Evolutionary conservation across 116 monocot genomes (phyloP).

Genomic region (Cymodocea nodosa): DNA sequence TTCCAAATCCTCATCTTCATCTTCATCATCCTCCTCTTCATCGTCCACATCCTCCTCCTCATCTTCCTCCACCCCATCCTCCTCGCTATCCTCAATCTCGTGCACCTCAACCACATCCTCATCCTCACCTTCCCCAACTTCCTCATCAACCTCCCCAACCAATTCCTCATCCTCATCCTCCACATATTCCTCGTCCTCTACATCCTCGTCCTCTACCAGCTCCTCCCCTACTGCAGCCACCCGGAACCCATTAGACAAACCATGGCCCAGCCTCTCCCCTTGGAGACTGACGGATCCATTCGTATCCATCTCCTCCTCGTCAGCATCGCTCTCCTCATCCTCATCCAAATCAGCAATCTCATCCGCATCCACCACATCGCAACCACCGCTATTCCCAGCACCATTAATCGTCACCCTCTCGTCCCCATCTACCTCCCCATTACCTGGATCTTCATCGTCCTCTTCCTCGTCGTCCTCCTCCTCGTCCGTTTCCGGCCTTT

Average conservation of each 20-base stretch:
- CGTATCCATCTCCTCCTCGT: conserved; percentile 45
- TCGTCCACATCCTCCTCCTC: conserved; percentile 35
- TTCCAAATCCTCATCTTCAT: conserved; percentile 34
- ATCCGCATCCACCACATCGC: not conserved
- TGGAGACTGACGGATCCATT: conserved; percentile 10
- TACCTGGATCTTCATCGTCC: conserved; percentile 59
- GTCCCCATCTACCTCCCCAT: conserved; percentile 77
- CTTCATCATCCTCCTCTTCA: conserved; percentile 31
- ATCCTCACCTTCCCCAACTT: conserved; percentile 36
- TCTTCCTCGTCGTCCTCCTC: conserved; percentile 82
- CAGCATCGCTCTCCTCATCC: conserved; percentile 73
- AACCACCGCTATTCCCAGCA: conserved; percentile 2
- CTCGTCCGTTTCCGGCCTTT: conserved; percentile 80
- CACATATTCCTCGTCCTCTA: conserved; percentile 28
- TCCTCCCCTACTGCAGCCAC: conserved; percentile 20
- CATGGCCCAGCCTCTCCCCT: conserved; percentile 1
- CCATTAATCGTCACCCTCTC: conserved; percentile 32
- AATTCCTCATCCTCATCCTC: conserved; percentile 35
- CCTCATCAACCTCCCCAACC: conserved; percentile 34
- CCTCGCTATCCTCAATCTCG: conserved; percentile 55
- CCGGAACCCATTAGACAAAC: conserved; percentile 47
- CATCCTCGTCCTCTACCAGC: conserved; percentile 12
- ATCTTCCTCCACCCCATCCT: conserved; percentile 51
- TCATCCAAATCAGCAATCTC: conserved; percentile 52
- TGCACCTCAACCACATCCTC: conserved; percentile 43